Conservation (phyloP, 129 eudicot species). For the Tagetes patula region DNA sequence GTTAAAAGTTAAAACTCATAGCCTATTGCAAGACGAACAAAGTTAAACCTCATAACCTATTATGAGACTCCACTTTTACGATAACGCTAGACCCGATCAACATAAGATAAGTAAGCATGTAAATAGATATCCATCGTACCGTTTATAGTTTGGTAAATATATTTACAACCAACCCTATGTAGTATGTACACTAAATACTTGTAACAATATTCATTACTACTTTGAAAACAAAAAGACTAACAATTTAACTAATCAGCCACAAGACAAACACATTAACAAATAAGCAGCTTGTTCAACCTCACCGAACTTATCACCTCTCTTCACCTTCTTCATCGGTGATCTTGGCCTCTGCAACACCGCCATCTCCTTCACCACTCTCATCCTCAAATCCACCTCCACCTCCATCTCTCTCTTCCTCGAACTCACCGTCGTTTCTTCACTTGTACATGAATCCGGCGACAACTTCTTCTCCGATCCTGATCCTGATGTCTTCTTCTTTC, state of each 20-base stretch:
- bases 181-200: no score
- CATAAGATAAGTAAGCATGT: no score
- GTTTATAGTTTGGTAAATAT: no score
- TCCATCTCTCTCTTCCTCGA: background rate
- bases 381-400: slow-evolving; percentile 31
- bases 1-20: no score
- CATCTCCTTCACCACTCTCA: slow-evolving; percentile 37
- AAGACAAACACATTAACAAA: slow-evolving; percentile 61
- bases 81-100: no score
- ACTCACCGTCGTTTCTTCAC: background rate
- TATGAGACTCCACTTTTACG: no score
- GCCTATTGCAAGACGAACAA: no score
- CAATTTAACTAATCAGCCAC: slow-evolving; percentile 37
- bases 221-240: background rate
- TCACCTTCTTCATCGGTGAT: slow-evolving; percentile 45
- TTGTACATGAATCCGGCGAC: slow-evolving; percentile 1
- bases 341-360: slow-evolving; percentile 31
- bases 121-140: no score
- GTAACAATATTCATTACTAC: background rate
- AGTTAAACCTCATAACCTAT: no score
- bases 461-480: slow-evolving; percentile 13
- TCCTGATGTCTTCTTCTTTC: slow-evolving; percentile 39
- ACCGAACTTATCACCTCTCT: slow-evolving; percentile 35
- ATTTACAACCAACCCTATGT: no score
- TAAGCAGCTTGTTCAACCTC: slow-evolving; percentile 77